Conservation (phyloP, 1,284 basidiomycete species). For the Coniophora puteana region DNA sequence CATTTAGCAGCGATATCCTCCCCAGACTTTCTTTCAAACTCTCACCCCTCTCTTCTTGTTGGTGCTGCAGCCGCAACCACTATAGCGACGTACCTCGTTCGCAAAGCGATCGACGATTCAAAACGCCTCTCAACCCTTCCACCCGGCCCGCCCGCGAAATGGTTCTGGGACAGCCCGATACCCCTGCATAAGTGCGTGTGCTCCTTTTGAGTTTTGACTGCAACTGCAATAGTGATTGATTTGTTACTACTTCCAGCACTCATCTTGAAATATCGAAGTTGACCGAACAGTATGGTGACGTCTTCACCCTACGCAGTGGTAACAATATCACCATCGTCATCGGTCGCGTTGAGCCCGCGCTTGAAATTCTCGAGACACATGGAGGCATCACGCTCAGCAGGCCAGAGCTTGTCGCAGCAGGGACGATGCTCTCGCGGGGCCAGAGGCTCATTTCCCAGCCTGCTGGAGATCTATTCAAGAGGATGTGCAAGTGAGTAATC, state of each 20-base stretch:
- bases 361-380: constrained; percentile 26
- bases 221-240: no score
- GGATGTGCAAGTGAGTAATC: no score
- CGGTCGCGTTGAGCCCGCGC: constrained; percentile 11
- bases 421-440: constrained; percentile 16
- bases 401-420: constrained; percentile 17
- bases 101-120: no score
- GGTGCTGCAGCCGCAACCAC: no score
- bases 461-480: constrained; percentile 15
- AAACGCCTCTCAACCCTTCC: no score
- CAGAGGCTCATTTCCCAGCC: constrained; percentile 15
- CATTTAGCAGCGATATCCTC: no score
- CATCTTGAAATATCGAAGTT: constrained; percentile 13
- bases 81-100: no score
- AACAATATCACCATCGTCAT: constrained; percentile 18
- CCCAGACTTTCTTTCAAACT: no score
- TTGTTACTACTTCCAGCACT: no score
- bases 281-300: constrained; percentile 24
- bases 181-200: not conserved
- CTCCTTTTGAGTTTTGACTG: no score
- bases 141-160: not conserved
- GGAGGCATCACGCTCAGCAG: constrained; percentile 20
- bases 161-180: not conserved
- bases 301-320: constrained; percentile 19
- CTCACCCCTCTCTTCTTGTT: no score